phyloP scores from a whole-genome alignment of 139 green algal genomes.

The Mychonastes homosphaera region DNA sequence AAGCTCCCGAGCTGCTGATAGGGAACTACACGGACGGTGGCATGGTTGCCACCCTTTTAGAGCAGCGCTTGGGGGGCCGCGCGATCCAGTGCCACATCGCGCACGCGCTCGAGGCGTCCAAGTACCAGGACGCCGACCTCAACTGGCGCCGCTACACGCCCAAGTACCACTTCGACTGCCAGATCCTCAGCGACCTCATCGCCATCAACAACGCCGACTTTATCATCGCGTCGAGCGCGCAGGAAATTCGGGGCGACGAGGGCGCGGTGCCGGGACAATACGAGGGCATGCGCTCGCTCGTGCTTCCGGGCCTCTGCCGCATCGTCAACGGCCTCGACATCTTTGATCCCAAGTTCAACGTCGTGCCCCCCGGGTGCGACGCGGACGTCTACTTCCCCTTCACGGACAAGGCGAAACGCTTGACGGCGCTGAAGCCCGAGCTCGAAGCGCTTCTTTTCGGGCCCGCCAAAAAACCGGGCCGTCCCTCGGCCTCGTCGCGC shows the following conservation, averaged over 20 bases:
- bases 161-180: slow-evolving; percentile 68
- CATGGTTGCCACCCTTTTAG: background rate
- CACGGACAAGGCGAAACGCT: slow-evolving; percentile 37
- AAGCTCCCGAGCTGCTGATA: background rate
- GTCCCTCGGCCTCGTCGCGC: background rate
- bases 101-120: slow-evolving; percentile 79
- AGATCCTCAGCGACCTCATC: slow-evolving; percentile 77
- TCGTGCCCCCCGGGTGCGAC: slow-evolving; percentile 69
- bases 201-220: slow-evolving; percentile 76
- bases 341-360: slow-evolving; percentile 76
- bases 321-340: slow-evolving; percentile 47
- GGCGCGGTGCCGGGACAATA: slow-evolving; percentile 50
- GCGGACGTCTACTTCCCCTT: slow-evolving; percentile 72
- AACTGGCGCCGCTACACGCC: slow-evolving; percentile 44
- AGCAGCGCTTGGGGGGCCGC: background rate
- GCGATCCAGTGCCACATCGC: slow-evolving; percentile 71
- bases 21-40: background rate
- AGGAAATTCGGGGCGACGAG: slow-evolving; percentile 55
- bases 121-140: slow-evolving; percentile 66
- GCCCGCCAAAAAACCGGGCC: background rate
- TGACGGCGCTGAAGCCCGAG: slow-evolving; percentile 52
- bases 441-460: slow-evolving; percentile 12
- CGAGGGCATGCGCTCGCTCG: slow-evolving; percentile 31
- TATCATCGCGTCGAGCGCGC: slow-evolving; percentile 69
- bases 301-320: background rate